phyloP scores from a whole-genome alignment of 371 early-diverging fungal genomes.

The Mortierella sp. region DNA sequence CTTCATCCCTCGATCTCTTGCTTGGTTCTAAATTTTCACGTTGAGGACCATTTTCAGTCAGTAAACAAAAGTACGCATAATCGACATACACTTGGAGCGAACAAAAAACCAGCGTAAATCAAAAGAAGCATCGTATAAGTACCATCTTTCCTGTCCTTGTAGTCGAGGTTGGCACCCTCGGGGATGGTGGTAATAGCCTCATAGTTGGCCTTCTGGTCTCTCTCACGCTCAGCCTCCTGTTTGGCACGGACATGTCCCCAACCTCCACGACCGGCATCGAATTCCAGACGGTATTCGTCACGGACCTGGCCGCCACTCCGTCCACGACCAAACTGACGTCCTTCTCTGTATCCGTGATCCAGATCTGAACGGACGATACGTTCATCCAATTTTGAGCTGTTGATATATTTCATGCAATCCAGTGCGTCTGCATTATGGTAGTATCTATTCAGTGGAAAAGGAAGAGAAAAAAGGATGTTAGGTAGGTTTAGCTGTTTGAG shows the following conservation, averaged over 20 bases:
- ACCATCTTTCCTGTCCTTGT: constrained; percentile 61
- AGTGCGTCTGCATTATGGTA: constrained; percentile 90
- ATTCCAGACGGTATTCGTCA: constrained; percentile 96
- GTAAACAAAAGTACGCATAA: neutral
- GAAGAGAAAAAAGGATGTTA: neutral
- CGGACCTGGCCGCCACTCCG: constrained; percentile 96
- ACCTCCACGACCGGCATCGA: constrained; percentile 96
- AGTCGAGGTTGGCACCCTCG: constrained; percentile 71
- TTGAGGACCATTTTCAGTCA: neutral
- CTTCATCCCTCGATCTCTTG: constrained; percentile 63
- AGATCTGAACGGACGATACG: constrained; percentile 96
- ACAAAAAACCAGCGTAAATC: neutral
- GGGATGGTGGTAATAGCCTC: constrained; percentile 75
- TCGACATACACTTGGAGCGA: neutral
- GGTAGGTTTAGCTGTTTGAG: no score
- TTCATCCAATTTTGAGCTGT: constrained; percentile 96
- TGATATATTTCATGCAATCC: constrained; percentile 94
- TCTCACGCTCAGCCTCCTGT: constrained; percentile 73
- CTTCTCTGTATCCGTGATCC: constrained; percentile 97
- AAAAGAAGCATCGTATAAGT: neutral
- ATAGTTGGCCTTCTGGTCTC: constrained; percentile 74
- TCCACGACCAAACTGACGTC: constrained; percentile 98
- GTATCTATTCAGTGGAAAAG: constrained; percentile 69
- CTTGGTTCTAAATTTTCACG: constrained; percentile 29
- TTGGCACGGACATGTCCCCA: constrained; percentile 90